phyloP scores from a whole-genome alignment of 2,329 filamentous ascomycete genomes.

The Sclerotinia glacialis region DNA sequence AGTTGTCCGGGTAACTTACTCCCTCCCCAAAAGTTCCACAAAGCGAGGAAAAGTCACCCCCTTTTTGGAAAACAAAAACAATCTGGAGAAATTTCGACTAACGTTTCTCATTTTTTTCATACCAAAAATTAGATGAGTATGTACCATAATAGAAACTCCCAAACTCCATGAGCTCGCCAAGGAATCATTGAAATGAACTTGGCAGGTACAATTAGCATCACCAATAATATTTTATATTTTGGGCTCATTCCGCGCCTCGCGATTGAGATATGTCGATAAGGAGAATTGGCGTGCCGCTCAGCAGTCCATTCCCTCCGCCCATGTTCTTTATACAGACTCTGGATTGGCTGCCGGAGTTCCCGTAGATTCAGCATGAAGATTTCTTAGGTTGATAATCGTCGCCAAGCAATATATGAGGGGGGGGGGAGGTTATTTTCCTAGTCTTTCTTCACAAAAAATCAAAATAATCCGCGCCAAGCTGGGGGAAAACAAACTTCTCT shows the following conservation, averaged over 20 bases:
- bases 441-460: background rate
- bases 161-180: background rate
- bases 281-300: background rate
- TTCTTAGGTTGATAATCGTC: constrained; percentile 10
- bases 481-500: constrained; percentile 8
- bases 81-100: background rate
- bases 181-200: background rate
- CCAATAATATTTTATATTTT: background rate
- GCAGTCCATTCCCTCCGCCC: constrained; percentile 5
- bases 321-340: constrained; percentile 7
- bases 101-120: background rate
- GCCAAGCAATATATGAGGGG: background rate
- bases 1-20: background rate
- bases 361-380: constrained; percentile 6
- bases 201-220: background rate
- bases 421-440: background rate
- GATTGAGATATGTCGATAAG: constrained; percentile 1
- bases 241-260: background rate
- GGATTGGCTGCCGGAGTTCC: constrained; percentile 11
- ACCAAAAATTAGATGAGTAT: background rate
- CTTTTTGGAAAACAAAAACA: background rate
- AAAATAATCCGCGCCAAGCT: background rate
- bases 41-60: background rate
- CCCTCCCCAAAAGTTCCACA: background rate
- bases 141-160: background rate